Base-by-base conservation (phyloP, 1,139 yeast species). In the Yamadazyma mexicana region DNA sequence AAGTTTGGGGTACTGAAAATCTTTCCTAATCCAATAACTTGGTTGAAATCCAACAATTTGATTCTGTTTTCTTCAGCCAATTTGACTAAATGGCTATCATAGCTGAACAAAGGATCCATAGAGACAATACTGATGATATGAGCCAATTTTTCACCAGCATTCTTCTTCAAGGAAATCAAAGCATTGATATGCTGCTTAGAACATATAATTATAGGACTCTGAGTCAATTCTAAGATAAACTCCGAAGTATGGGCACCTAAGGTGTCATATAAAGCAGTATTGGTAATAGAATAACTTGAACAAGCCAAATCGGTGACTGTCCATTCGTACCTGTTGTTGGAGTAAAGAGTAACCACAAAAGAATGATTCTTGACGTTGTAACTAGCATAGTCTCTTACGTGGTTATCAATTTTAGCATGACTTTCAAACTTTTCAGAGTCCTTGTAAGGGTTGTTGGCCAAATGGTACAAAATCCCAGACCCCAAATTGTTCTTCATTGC, bases 261-360 rank as follows among this genome's bases (percentile, higher is more conserved):
- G 31, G 69, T 68, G 42, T 69, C 74, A 43, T 69, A 69, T 37
- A 69, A 57, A 1, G 73, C 67, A 14, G 73, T 66, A 41, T 56
- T 61, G 30, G 73, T 62, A 36, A 69, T 56, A 6, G 70, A 58
- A 45, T 51, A 65, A 17, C 68, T 55, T 3, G 61, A 47, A 42
- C 72, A 66, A 4, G 69, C 68, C 42, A 68, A 48, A 48, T 69
- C 75, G 14, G 69, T 48, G 34, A 69, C 47, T 2, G 62, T 44
- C 75, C 75, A 69, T 48, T 69, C 75, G 34, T 49, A 49, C 23
- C 75, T 50, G 46, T 68, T 69, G 28, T 63, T 61, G 3, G 70
- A 54, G 40, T 54, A 66, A 23, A 69, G 50, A 4, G 72, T 58
- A 15, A 67, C 54, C 31, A 69, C 50, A 42, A 67, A 69, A 0